Base-by-base conservation (phyloP, 352 stramenopile species). In the Phytophthora palmivora region DNA sequence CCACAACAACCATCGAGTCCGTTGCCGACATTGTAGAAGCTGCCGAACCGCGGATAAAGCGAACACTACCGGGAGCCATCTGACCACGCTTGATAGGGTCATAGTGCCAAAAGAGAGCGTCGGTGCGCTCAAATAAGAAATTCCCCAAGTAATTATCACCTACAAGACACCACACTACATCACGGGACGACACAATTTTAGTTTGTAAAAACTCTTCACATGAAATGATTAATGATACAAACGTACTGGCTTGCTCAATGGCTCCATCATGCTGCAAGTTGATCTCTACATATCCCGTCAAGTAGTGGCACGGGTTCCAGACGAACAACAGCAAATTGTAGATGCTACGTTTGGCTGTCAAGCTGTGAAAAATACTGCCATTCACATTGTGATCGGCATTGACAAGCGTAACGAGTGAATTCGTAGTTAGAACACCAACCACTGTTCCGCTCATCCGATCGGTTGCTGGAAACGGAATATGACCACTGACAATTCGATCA, bases 201-300 rank as follows among this genome's bases (percentile, higher is more conserved):
- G 34, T 38, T 11, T 11, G 36, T 22, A n/a, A n/a, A 16, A 24
- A 14, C 36, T 19, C 2, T 34, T 43, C 32, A 5, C 14, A 39
- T 30, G 11, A 38, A 38, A 12, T 0, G 7, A 34, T 9, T 0
- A 8, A n/a, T 6, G 14, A 18, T 10, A 38, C 11, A 37, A 48
- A 66, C 69, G 18, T 72, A 82, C 73, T 82, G 34, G 73, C 69
- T 55, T 82, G 73, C 28, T 82, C 73, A 51, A 82, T 72, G 46
- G 60, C 60, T 34, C 69, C 65, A 12, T 77, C 65, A 16, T 74
- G 66, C 47, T 82, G 73, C 30, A 82, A 50, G 34, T 82, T 82
- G 36, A 82, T 74, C 47, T 82, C 73, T 18, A 76, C 56, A 42
- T 82, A 82, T 4, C 73, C 73, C 15, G 73, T 82, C 9, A 82